phyloP scores from a whole-genome alignment of 345 rosid species.

The Carallia pectinifolia region DNA sequence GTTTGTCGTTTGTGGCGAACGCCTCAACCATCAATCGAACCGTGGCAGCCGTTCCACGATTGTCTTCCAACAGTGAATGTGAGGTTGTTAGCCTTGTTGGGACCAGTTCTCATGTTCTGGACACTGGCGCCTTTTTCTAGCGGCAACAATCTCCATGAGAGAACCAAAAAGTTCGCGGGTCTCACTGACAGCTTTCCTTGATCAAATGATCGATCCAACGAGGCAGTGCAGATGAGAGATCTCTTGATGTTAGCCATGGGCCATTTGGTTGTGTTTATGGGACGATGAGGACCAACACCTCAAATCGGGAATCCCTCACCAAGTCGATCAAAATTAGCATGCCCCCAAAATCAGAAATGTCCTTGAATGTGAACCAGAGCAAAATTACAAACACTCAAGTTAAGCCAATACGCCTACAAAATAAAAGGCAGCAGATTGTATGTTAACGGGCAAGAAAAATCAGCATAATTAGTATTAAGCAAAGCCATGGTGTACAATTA shows the following conservation, averaged over 20 bases:
- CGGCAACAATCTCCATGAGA: slow-evolving; percentile 86
- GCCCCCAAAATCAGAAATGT: no score
- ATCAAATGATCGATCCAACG: slow-evolving; percentile 81
- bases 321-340: slow-evolving; percentile 31
- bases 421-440: no score
- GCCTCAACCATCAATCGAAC: slow-evolving; percentile 91
- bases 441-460: no score
- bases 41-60: slow-evolving; percentile 79
- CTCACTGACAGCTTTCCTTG: slow-evolving; percentile 83
- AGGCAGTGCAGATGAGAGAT: slow-evolving; percentile 80
- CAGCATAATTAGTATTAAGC: no score
- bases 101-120: slow-evolving; percentile 62
- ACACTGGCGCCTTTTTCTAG: slow-evolving; percentile 87
- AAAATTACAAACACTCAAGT: no score
- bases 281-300: slow-evolving; percentile 81
- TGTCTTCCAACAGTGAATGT: slow-evolving; percentile 61
- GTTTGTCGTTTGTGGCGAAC: slow-evolving; percentile 64
- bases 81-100: slow-evolving; percentile 51
- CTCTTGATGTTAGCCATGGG: slow-evolving; percentile 82
- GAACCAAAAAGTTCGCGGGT: slow-evolving; percentile 73
- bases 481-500: no score
- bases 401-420: no score
- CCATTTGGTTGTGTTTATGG: slow-evolving; percentile 66
- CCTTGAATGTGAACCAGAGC: no score
- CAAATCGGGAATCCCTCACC: slow-evolving; percentile 79